Evolutionary conservation across 352 stramenopile species (phyloP).

Genomic region (Paralagenidium karlingii): DNA sequence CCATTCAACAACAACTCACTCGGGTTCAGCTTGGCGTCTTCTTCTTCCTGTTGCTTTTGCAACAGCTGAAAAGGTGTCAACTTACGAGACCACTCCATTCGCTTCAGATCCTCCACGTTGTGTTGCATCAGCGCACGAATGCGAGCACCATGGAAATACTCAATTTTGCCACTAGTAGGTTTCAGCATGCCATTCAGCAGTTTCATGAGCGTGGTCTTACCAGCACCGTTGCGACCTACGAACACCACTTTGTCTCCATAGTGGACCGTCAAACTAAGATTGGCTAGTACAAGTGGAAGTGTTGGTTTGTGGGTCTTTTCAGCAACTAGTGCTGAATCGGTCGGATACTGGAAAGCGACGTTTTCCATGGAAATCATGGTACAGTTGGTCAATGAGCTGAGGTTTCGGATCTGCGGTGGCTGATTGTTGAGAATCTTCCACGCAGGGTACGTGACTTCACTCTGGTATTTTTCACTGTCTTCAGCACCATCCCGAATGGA

Average conservation of each 20-base stretch:
- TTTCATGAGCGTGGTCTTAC: slow-evolving; percentile 95
- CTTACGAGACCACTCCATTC: slow-evolving; percentile 87
- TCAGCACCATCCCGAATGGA: slow-evolving; percentile 17
- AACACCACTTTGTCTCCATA: slow-evolving; percentile 95
- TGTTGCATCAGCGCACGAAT: slow-evolving; percentile 91
- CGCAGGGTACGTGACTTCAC: slow-evolving; percentile 9
- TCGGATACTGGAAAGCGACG: slow-evolving; percentile 1
- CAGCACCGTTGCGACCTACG: slow-evolving; percentile 86
- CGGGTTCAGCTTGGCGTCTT: slow-evolving; percentile 91
- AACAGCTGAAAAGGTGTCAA: slow-evolving; percentile 89
- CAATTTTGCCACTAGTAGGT: slow-evolving; percentile 90
- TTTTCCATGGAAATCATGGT: slow-evolving; percentile 12
- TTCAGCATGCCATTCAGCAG: slow-evolving; percentile 91
- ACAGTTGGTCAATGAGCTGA: slow-evolving; percentile 25
- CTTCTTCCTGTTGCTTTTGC: slow-evolving; percentile 90
- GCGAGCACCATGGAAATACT: slow-evolving; percentile 95
- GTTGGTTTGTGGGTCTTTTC: too few species aligned
- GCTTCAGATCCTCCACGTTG: slow-evolving; percentile 94
- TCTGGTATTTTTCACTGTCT: slow-evolving; percentile 28
- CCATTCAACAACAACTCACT: slow-evolving; percentile 82
- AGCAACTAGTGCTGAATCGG: too few species aligned
- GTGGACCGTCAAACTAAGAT: slow-evolving; percentile 94
- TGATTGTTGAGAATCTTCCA: slow-evolving; percentile 29
- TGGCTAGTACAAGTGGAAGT: slow-evolving; percentile 83
- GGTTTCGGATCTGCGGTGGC: slow-evolving; percentile 40